A percentile compares a stretch with the other conserved stretches of the same genome.
Conservation (phyloP, 2,329 filamentous ascomycete species). For the Xylariaceae sp. region DNA sequence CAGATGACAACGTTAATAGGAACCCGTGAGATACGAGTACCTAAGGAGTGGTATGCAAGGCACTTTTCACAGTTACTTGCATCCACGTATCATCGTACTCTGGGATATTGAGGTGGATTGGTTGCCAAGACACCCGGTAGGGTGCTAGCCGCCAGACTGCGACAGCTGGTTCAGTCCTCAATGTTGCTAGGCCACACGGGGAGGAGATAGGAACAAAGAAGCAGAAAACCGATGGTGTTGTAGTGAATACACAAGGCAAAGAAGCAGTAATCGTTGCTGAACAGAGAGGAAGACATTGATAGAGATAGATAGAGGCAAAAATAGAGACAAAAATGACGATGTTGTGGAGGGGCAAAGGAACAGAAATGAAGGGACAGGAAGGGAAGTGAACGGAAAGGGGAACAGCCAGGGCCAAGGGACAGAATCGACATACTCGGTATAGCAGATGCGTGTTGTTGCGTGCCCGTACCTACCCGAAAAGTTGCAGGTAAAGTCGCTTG, state of each 20-base stretch:
- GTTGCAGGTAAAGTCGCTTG: neutral
- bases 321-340: no score
- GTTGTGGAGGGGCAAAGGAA: neutral
- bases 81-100: constrained; percentile 6
- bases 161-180: neutral
- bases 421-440: no score
- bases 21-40: no score
- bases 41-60: neutral
- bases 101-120: neutral
- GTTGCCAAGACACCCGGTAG: neutral
- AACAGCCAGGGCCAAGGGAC: no score
- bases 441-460: no score
- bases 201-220: neutral
- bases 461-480: neutral
- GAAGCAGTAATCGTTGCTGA: no score
- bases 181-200: neutral
- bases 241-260: no score
- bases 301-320: no score
- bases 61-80: constrained; percentile 10
- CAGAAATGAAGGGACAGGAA: neutral
- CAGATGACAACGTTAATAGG: neutral
- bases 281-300: no score
- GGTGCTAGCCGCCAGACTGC: neutral
- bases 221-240: neutral
- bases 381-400: no score